Percentiles rank a stretch among this genome's conserved stretches.
These are phyloP conservation scores for Elymus sibiricus DNA, from an alignment of 176 grass and related monocot species.

Conservation along the genomic window DNA sequence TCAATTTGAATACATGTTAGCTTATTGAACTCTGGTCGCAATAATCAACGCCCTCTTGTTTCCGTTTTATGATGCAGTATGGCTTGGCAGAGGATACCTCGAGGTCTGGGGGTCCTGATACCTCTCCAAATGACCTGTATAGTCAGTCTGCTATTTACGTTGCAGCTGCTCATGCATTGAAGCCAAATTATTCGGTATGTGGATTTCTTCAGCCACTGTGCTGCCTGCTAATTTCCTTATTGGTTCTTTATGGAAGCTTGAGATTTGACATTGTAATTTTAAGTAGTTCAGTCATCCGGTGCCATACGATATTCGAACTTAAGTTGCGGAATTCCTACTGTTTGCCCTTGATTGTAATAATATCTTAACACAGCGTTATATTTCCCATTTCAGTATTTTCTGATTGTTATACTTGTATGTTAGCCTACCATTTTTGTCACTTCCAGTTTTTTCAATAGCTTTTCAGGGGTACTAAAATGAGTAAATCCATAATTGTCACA, in stretches of 20 bases:
- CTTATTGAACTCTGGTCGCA: background rate
- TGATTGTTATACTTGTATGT: background rate
- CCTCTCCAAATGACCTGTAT: constrained; percentile 66
- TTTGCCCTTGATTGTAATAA: background rate
- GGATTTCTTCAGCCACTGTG: background rate
- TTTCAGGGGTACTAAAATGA: background rate
- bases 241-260: background rate
- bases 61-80: constrained; percentile 51
- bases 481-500: background rate
- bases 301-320: background rate
- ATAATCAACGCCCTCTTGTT: background rate
- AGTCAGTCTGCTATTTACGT: constrained; percentile 87
- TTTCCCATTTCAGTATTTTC: background rate
- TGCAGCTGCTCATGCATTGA: constrained; percentile 82
- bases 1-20: background rate
- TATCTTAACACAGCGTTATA: background rate
- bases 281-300: background rate
- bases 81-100: constrained; percentile 83
- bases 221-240: background rate
- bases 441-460: background rate
- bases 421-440: background rate
- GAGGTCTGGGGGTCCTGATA: constrained; percentile 55
- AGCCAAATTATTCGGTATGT: constrained; percentile 77
- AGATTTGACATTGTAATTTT: background rate
- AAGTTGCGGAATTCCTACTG: background rate